Evolutionary conservation across 2,329 filamentous ascomycete species (phyloP).

Genomic region (Aspergillus sp.): DNA sequence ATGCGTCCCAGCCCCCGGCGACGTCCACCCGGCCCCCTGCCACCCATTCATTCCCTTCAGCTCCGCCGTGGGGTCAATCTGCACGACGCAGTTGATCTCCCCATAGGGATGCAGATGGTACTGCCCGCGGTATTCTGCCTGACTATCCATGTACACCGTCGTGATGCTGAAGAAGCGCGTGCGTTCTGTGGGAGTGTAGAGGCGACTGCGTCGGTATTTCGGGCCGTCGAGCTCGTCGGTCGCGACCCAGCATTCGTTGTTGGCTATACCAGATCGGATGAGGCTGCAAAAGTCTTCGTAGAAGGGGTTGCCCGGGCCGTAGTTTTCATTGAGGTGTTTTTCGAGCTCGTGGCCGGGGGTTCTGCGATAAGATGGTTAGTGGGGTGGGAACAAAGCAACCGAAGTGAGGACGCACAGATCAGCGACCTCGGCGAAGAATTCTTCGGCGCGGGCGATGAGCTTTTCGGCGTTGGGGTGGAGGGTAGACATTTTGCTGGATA

Average conservation of each 20-base stretch:
- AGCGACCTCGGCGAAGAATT: conserved; percentile 14
- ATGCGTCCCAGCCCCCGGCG: conserved; percentile 59
- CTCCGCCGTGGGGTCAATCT: conserved; percentile 55
- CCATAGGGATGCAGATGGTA: conserved; percentile 61
- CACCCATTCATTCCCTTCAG: conserved; percentile 61
- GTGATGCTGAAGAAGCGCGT: conserved; percentile 62
- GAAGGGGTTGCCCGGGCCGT: conserved; percentile 49
- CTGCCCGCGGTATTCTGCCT: conserved; percentile 56
- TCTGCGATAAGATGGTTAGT: conserved; percentile 26
- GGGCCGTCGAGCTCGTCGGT: conserved; percentile 49
- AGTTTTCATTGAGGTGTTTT: conserved; percentile 47
- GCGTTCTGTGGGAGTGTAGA: conserved; percentile 51
- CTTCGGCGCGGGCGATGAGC: conserved; percentile 4
- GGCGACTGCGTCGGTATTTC: conserved; percentile 54
- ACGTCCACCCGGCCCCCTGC: conserved; percentile 62
- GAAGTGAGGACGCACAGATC: not conserved
- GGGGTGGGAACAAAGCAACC: too few relatives aligned
- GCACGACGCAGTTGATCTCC: conserved; percentile 61
- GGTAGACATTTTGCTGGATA: not conserved
- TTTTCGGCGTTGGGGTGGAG: conserved; percentile 15
- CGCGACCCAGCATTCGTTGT: conserved; percentile 52
- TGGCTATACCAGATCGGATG: conserved; percentile 44
- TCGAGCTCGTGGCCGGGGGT: conserved; percentile 55
- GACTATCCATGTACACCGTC: conserved; percentile 61
- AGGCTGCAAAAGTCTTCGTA: conserved; percentile 50